Percentiles rank a stretch among this genome's conserved stretches.
Evolutionary conservation across 75 land plant species (phyloP).

Genomic region (Sequoiadendron giganteum): DNA sequence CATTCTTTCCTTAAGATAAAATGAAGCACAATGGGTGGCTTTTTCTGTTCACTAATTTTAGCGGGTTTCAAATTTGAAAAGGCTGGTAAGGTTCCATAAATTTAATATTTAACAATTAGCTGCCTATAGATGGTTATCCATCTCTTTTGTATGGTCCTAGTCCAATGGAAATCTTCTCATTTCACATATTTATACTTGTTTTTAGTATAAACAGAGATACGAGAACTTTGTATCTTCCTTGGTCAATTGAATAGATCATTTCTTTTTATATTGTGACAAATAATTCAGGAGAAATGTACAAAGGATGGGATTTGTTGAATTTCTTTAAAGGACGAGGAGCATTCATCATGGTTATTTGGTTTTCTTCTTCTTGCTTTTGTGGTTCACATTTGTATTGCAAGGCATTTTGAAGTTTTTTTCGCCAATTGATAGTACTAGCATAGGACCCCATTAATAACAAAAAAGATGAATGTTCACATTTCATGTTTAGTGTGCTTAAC

Average conservation of each 20-base stretch:
- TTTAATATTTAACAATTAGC: background rate
- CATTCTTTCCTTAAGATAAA: background rate
- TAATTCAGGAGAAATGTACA: background rate
- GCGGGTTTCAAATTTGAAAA: background rate
- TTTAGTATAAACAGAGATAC: background rate
- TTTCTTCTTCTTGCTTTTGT: background rate
- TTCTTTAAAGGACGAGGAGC: background rate
- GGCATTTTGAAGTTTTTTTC: background rate
- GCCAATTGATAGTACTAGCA: background rate
- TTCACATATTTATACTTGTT: background rate
- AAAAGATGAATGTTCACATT: no score
- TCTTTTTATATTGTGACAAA: background rate
- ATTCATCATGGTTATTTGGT: background rate
- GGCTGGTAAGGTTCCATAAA: background rate
- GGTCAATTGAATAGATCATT: background rate
- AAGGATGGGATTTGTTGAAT: background rate
- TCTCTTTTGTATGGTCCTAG: conserved; percentile 1
- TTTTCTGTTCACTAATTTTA: background rate
- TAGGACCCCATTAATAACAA: no score
- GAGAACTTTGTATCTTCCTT: background rate
- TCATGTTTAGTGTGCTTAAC: no score
- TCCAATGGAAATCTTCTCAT: background rate
- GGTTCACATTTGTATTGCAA: background rate
- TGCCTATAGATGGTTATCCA: background rate
- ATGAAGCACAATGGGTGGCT: background rate